Evolutionary conservation across 202 grass and related monocot genomes (phyloP), one percentile per base, ranked within the genome.

Genomic region (Brachypodium distachyon): DNA sequence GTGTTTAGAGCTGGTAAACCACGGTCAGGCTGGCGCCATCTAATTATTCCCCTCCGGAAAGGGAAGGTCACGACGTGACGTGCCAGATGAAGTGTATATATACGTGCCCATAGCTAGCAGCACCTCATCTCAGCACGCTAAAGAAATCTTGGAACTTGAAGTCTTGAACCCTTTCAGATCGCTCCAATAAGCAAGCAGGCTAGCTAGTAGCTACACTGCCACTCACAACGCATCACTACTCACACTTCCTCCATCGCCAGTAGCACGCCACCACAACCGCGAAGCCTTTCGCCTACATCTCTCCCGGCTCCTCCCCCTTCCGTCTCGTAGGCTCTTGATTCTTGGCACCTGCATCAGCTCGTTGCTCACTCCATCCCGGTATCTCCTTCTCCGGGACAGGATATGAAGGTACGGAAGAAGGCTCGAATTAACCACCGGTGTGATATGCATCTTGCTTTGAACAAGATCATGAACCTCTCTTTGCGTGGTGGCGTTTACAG

Each of bases 321-420:
- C 67, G 16, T 44, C 28, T 58, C 38, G 5, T 39, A 44, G 46
- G 18, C 73, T 52, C 41, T 79, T 51, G 14, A 69, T 49, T 59
- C 55, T 29, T 68, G 49, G 4, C 16, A 69, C 69, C 72, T 64
- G 42, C 42, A 48, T 38, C 71, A 27, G 43, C 53, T 62, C 19
- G 26, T 7, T 60, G 48, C 48, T 28, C 22, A 11, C 36, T 47
- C 21, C 42, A 39, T 9, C 31, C n/a, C n/a, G n/a, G n/a, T n/a
- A 7, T 19, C 66, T 50, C 57, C 23, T 38, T 86, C 54, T 31
- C n/a, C n/a, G 67, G 40, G 33, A 39, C 3, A 5, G 32, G 72
- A 78, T 40, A 87, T 87, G 86, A 89, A 83, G 74, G 89, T 91
- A 79, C n/a, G n/a, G n/a, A 74, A 4, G 50, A 67, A 9, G 40